Evolutionary conservation across 441 rosid genomes (phyloP), one percentile per base, ranked within the genome.

Genomic region (Rhodomyrtus psidioides): DNA sequence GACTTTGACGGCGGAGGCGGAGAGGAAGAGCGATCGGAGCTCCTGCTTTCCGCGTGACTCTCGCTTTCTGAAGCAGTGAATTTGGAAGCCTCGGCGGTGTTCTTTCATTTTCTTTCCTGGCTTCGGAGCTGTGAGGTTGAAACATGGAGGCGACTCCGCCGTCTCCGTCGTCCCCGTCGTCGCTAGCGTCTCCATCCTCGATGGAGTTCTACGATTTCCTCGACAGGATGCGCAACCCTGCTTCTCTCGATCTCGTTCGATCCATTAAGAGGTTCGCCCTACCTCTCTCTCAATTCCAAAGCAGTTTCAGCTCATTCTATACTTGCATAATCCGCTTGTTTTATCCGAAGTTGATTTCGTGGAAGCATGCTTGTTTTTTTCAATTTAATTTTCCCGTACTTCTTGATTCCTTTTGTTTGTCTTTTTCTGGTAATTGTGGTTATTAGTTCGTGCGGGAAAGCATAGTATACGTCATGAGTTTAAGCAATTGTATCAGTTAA

Each of bases 171-270:
- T 24, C 84, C 26, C 3, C 84, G 83, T 44, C 87, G 53, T 57
- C 85, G 26, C 58, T 86, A 6, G 84, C 89, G 39, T 88, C 87
- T 39, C 81, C 84, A 51, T 26, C 55, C 70, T 60, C 91, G 4
- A 82, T 88, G 14, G 81, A 87, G 24, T 92, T 92, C 90, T 89
- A 89, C 83, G 89, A 88, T 87, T 92, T 93, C 87, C 94, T 90
- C 26, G 90, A 90, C 58, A 87, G 89, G 53, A 91, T 92, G 93
- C 91, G 94, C 39, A 91, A 84, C 82, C 93, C 93, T 75, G 90
- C 93, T 88, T 91, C 94, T 26, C 75, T 91, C 81, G 91, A 93
- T 90, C 95, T 91, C 70, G 91, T 91, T 83, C 95, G 94, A 89
- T 92, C 94, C 88, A 91, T 93, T 87, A 92, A 93, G 87, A 92